A percentile compares a stretch with the other conserved stretches of the same genome.
phyloP scores from a whole-genome alignment of 2,329 filamentous ascomycete species.

The Aspergillus vadensis region DNA sequence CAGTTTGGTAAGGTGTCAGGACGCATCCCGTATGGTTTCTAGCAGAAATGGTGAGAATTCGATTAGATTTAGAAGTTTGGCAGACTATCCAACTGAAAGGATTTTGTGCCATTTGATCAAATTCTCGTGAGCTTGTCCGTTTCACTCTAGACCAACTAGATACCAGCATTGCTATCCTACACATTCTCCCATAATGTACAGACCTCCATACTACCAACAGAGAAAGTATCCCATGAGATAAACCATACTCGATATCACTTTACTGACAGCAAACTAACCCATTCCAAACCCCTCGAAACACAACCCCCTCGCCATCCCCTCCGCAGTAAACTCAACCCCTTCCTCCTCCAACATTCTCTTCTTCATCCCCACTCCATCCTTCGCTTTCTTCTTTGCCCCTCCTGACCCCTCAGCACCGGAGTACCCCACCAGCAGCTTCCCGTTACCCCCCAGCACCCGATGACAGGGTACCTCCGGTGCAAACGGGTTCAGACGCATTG shows the following conservation, averaged over 20 bases:
- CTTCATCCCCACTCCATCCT: slow-evolving; percentile 44
- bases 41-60: too few relatives aligned
- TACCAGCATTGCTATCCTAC: too few relatives aligned
- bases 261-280: neutral
- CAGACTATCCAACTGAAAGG: too few relatives aligned
- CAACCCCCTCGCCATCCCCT: slow-evolving; percentile 29
- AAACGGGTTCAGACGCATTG: slow-evolving; percentile 76
- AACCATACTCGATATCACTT: neutral
- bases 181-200: too few relatives aligned
- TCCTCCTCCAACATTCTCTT: slow-evolving; percentile 35
- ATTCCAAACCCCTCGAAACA: neutral
- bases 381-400: slow-evolving; percentile 47
- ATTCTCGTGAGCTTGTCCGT: too few relatives aligned
- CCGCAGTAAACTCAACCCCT: slow-evolving; percentile 38
- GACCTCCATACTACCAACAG: too few relatives aligned
- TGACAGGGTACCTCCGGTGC: slow-evolving; percentile 82
- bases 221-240: too few relatives aligned
- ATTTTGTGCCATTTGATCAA: too few relatives aligned
- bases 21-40: too few relatives aligned
- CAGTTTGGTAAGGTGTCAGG: too few relatives aligned
- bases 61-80: too few relatives aligned
- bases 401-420: slow-evolving; percentile 52
- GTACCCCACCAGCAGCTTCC: slow-evolving; percentile 56
- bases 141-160: too few relatives aligned
- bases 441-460: slow-evolving; percentile 73